phyloP scores from a whole-genome alignment of 345 rosid genomes.

The Cardiospermum halicacabum region DNA sequence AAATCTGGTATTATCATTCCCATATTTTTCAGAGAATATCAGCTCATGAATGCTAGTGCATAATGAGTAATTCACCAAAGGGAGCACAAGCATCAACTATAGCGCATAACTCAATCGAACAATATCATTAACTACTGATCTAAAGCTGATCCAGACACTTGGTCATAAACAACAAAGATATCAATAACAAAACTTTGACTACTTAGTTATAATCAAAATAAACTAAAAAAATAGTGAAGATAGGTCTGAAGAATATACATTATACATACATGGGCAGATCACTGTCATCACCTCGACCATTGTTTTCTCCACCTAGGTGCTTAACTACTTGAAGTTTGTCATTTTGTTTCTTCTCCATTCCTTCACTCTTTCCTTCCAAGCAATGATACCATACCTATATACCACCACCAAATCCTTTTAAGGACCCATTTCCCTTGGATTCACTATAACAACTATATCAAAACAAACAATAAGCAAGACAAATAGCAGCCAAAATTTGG shows the following conservation, averaged over 20 bases:
- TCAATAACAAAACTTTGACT: background rate
- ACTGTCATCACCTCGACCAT: slow-evolving; percentile 46
- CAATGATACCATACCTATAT: slow-evolving; percentile 87
- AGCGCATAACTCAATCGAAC: slow-evolving; percentile 75
- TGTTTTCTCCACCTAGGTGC: slow-evolving; percentile 42
- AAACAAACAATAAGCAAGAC: slow-evolving; percentile 7
- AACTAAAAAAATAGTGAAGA: background rate
- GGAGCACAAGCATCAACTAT: slow-evolving; percentile 81
- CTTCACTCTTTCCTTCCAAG: slow-evolving; percentile 91
- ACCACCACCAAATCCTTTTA: slow-evolving; percentile 77
- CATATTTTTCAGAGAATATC: slow-evolving; percentile 44
- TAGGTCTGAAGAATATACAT: background rate
- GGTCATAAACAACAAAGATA: slow-evolving; percentile 51
- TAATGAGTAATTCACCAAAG: slow-evolving; percentile 73
- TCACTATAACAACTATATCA: slow-evolving; percentile 42
- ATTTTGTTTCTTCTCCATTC: slow-evolving; percentile 75
- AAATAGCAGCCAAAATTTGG: background rate
- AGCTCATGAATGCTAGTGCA: slow-evolving; percentile 64
- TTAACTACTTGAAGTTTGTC: slow-evolving; percentile 64
- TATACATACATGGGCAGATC: slow-evolving; percentile 77
- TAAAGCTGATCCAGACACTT: slow-evolving; percentile 41
- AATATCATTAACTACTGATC: slow-evolving; percentile 46
- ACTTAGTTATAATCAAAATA: background rate
- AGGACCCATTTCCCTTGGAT: slow-evolving; percentile 80
- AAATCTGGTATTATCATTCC: slow-evolving; percentile 57